Percentiles rank a stretch among this genome's conserved stretches.
These are phyloP conservation scores for Petunia axillaris DNA, from an alignment of 257 asterid species.

Conservation along the genomic window DNA sequence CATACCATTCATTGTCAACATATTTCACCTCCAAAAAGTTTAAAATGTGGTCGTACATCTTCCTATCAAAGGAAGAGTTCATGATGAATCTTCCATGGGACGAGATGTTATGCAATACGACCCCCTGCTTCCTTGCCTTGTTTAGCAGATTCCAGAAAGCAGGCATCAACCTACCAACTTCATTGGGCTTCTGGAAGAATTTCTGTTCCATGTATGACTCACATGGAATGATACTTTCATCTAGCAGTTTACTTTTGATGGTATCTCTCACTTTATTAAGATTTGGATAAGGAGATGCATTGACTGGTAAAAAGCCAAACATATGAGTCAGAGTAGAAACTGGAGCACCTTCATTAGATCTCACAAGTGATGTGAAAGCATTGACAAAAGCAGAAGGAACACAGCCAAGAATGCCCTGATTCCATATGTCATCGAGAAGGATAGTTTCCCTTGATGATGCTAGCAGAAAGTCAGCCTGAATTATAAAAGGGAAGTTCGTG, in stretches of 20 bases:
- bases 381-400: conserved; percentile 39
- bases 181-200: conserved; percentile 38
- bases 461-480: conserved; percentile 45
- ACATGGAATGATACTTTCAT: conserved; percentile 39
- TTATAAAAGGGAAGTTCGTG: conserved; percentile 42
- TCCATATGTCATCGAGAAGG: conserved; percentile 41
- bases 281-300: conserved; percentile 30
- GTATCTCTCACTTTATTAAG: conserved; percentile 38
- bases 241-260: conserved; percentile 34
- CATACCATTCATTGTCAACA: conserved; percentile 43
- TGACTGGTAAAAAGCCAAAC: conserved; percentile 40
- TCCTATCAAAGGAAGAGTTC: conserved; percentile 34
- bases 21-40: conserved; percentile 34
- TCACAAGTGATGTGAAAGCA: conserved; percentile 41
- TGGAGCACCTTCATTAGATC: conserved; percentile 32
- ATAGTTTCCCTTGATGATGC: conserved; percentile 47
- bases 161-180: conserved; percentile 39
- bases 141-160: conserved; percentile 38
- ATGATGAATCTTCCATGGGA: conserved; percentile 40
- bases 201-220: conserved; percentile 36
- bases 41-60: conserved; percentile 27
- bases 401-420: conserved; percentile 42
- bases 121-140: conserved; percentile 36
- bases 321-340: conserved; percentile 32
- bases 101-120: conserved; percentile 41